These are phyloP conservation scores for Hirschioporus abietinus DNA, from an alignment of 768 basidiomycete species.

Conservation along the genomic window DNA sequence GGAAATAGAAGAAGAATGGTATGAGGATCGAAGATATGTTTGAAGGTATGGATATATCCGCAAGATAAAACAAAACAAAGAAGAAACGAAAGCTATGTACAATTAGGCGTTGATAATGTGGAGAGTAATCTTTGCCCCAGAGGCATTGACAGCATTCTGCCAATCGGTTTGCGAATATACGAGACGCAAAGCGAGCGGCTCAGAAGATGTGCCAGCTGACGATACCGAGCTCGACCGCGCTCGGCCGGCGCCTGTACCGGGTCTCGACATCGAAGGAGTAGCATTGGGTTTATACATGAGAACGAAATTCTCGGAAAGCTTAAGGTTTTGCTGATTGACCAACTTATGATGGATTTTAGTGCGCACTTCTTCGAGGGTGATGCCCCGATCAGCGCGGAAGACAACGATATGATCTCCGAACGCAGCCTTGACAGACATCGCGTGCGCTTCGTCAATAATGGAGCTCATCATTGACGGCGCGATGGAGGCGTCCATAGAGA, in stretches of 20 bases:
- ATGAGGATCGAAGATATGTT: not conserved
- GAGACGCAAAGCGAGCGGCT: slow-evolving; percentile 29
- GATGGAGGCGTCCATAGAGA: slow-evolving; percentile 13
- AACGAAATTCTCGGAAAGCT: slow-evolving; percentile 49
- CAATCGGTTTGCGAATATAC: slow-evolving; percentile 57
- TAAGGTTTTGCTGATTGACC: slow-evolving; percentile 50
- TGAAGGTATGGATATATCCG: not conserved
- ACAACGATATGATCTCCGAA: slow-evolving; percentile 58
- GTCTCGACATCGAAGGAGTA: slow-evolving; percentile 12
- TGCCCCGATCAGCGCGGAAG: slow-evolving; percentile 46
- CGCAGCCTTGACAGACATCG: slow-evolving; percentile 58
- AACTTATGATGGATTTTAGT: slow-evolving; percentile 61
- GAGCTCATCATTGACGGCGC: slow-evolving; percentile 30
- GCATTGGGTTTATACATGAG: slow-evolving; percentile 44
- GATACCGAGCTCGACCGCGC: slow-evolving; percentile 31
- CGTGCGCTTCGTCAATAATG: slow-evolving; percentile 19
- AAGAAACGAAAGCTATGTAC: not conserved
- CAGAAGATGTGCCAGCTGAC: slow-evolving; percentile 13
- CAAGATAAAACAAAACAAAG: not conserved
- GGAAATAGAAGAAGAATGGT: not conserved
- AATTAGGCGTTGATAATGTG: slow-evolving; percentile 39
- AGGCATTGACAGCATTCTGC: slow-evolving; percentile 40
- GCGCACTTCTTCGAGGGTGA: slow-evolving; percentile 49
- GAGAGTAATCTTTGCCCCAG: slow-evolving; percentile 52
- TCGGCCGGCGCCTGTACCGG: slow-evolving; percentile 14